Base-by-base conservation (phyloP, 2,329 filamentous ascomycete genomes). In the Aureobasidium zeae region DNA sequence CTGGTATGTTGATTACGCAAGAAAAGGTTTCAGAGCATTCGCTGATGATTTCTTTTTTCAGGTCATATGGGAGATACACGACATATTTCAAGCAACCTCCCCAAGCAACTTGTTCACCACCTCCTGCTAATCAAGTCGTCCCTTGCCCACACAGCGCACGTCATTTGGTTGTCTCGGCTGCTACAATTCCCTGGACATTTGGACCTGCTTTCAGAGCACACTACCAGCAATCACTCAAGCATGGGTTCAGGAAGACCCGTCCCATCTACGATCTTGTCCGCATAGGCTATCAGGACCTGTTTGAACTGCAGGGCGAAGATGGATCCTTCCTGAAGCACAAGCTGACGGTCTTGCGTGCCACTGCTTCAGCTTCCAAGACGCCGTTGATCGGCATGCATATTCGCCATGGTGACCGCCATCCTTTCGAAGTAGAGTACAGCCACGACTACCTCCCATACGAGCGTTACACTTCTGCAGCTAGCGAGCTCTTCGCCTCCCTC, bases 391-490 rank as follows among this genome's bases (percentile, higher is more conserved):
- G 83, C 16, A 63, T 91, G 38, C 87, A 94, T 52, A 74, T 94
- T 47, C 82, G 86, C 10, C 82, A 80, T 44, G 86, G 86, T 20
- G 86, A 94, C 58, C 70, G 77, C 7, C 84, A 86, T 52, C 86
- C 86, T 0, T 70, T 78, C 46, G 84, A 89, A 59, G 89, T 87
- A 62, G 80, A 87, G 58, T 88, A 86, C 62, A 73, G 75, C 32
- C 74, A 79, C 44, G 81, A 83, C 21, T 93, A 93, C 56, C 76
- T 93, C 13, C 87, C 87, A 0, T 68, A 85, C 0, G 74, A 81
- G 42, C 64, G 74, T 17, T 94, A 86, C 58, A 65, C 71, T 21
- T 69, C 77, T 46, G 72, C 67, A n/a, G 79, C 76, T 1, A 64
- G 68, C 25, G 68, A 72, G 9, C 30, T 32, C 5, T 29, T 21